Evolutionary conservation across 2,329 filamentous ascomycete species (phyloP).

Genomic region (Fusarium tupiense): DNA sequence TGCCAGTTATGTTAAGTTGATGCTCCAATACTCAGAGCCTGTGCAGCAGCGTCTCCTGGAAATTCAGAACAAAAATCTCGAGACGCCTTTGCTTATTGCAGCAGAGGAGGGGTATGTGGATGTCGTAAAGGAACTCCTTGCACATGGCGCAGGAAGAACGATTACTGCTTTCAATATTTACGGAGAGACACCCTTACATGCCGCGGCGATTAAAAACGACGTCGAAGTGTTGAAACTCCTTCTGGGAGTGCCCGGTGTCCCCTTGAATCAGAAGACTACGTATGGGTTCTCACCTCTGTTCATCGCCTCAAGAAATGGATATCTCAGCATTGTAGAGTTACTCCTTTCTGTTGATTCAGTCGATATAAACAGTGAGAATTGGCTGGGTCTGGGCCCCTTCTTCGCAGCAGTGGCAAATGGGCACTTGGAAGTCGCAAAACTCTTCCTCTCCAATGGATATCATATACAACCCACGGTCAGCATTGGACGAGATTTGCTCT

Average conservation of each 20-base stretch:
- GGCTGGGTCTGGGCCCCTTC: neutral
- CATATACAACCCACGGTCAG: accelerated
- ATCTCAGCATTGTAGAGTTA: accelerated
- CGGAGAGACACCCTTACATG: neutral
- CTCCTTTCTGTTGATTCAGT: accelerated
- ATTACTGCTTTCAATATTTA: no score
- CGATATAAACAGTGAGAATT: accelerated
- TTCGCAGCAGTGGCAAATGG: neutral
- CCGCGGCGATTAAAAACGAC: accelerated
- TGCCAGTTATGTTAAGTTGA: neutral
- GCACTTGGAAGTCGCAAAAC: neutral
- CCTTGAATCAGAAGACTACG: accelerated
- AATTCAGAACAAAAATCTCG: accelerated
- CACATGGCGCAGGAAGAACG: neutral
- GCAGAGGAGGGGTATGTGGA: accelerated
- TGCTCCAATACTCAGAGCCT: neutral
- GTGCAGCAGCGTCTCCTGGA: accelerated
- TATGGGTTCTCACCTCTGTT: neutral
- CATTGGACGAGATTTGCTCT: neutral
- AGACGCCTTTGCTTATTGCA: neutral
- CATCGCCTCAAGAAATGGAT: neutral
- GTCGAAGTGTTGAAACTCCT: accelerated
- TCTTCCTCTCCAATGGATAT: neutral
- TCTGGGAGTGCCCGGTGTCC: accelerated
- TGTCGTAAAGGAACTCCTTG: accelerated